phyloP scores from a whole-genome alignment of 1,284 basidiomycete genomes.

The Prillingera fragicola region DNA sequence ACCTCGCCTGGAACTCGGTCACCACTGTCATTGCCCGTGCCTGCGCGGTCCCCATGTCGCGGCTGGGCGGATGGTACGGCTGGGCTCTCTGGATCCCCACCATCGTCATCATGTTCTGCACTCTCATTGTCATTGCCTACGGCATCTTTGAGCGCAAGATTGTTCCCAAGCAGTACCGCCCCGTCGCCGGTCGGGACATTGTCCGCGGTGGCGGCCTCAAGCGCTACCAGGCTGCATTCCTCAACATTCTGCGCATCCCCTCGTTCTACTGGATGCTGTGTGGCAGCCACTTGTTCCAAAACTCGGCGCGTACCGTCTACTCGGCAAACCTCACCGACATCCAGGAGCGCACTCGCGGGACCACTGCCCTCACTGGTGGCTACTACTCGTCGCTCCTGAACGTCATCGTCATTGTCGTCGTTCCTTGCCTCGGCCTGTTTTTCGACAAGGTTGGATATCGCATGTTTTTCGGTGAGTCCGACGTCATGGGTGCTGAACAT shows the following conservation, averaged over 20 bases:
- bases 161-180: constrained; percentile 24
- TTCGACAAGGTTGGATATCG: constrained; percentile 25
- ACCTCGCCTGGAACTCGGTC: constrained; percentile 36
- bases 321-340: constrained; percentile 41
- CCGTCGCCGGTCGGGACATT: constrained; percentile 4
- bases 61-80: constrained; percentile 32
- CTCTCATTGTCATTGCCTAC: constrained; percentile 23
- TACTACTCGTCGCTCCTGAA: constrained; percentile 39
- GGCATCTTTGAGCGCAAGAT: constrained; percentile 27
- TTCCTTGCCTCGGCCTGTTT: constrained; percentile 32
- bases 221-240: not conserved
- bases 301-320: constrained; percentile 38
- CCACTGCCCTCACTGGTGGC: constrained; percentile 35
- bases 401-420: constrained; percentile 44
- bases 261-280: constrained; percentile 17
- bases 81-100: constrained; percentile 38
- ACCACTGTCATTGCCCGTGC: constrained; percentile 31
- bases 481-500: not conserved
- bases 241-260: constrained; percentile 11
- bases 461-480: constrained; percentile 20
- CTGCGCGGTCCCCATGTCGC: constrained; percentile 35
- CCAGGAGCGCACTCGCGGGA: constrained; percentile 39
- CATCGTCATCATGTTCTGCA: constrained; percentile 1
- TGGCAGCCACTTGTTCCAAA: constrained; percentile 26
- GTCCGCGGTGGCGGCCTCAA: not conserved